Conservation (phyloP, 345 rosid genomes). For the Anastatica hierochuntica region DNA sequence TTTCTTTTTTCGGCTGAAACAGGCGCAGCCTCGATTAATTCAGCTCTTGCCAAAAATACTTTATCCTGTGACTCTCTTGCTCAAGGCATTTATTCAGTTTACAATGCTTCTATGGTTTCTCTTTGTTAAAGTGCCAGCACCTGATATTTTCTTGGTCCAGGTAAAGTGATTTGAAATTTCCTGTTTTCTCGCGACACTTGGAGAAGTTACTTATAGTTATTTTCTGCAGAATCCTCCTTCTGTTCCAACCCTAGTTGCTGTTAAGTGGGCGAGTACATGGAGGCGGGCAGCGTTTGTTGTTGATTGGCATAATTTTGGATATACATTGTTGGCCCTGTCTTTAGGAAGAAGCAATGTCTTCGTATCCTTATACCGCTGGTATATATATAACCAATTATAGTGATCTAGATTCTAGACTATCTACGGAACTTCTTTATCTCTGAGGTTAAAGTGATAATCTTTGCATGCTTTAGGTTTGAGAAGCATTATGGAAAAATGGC, state of each 20-base stretch:
- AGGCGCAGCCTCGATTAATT: slow-evolving; percentile 52
- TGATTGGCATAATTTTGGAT: slow-evolving; percentile 99
- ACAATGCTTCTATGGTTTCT: slow-evolving; percentile 77
- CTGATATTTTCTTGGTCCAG: slow-evolving; percentile 87
- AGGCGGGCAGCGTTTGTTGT: slow-evolving; percentile 58
- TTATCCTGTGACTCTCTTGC: slow-evolving; percentile 50
- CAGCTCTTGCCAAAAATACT: slow-evolving; percentile 50
- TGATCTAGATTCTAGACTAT: slow-evolving; percentile 5
- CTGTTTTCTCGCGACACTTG: too few relatives aligned
- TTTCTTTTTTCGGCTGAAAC: background rate
- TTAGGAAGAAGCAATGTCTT: slow-evolving; percentile 70
- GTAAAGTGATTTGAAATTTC: slow-evolving; percentile 26
- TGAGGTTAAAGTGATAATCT: background rate
- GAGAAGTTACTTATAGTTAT: too few relatives aligned
- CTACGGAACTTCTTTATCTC: background rate
- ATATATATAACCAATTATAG: slow-evolving; percentile 3
- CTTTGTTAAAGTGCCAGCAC: slow-evolving; percentile 56
- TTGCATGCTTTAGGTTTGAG: slow-evolving; percentile 54
- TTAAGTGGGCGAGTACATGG: slow-evolving; percentile 86
- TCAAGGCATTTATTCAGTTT: slow-evolving; percentile 80
- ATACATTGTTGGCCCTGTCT: slow-evolving; percentile 73
- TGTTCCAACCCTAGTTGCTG: slow-evolving; percentile 77
- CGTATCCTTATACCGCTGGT: slow-evolving; percentile 83
- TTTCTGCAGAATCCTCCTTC: slow-evolving; percentile 89
- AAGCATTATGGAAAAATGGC: slow-evolving; percentile 81